These are phyloP conservation scores for Corchorus capsularis DNA, from an alignment of 345 rosid species.

Conservation along the genomic window DNA sequence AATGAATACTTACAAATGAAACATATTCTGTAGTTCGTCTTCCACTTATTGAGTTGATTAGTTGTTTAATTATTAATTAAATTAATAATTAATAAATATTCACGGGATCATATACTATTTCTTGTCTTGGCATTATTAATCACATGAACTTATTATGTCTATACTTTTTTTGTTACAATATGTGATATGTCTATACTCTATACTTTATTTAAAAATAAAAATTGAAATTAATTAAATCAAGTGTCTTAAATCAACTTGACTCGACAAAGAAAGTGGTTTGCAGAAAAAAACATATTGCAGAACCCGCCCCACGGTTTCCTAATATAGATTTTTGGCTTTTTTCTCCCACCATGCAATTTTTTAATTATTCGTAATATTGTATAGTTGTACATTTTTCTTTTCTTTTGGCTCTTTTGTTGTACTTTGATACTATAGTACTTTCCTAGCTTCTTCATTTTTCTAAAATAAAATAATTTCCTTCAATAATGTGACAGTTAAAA, in stretches of 20 bases:
- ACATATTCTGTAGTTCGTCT: too few relatives aligned
- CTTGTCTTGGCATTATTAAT: slow-evolving; percentile 6
- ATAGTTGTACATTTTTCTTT: background rate
- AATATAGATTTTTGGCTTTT: background rate
- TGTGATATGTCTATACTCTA: background rate
- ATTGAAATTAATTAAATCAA: background rate
- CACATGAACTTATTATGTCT: slow-evolving; percentile 4
- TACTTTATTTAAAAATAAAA: background rate
- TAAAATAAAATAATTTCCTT: too few relatives aligned
- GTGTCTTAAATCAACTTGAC: background rate
- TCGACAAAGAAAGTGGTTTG: background rate
- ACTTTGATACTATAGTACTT: too few relatives aligned
- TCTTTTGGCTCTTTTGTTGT: background rate
- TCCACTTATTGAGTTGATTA: too few relatives aligned
- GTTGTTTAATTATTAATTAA: too few relatives aligned
- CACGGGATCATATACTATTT: background rate
- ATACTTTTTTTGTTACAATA: background rate
- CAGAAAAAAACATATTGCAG: background rate
- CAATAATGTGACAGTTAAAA: too few relatives aligned
- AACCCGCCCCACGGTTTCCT: slow-evolving; percentile 15
- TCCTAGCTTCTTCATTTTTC: too few relatives aligned
- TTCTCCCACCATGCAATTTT: background rate
- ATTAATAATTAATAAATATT: background rate
- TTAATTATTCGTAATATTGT: background rate
- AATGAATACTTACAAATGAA: too few relatives aligned